These are phyloP conservation scores for Calonectria crousiana DNA, from an alignment of 2,329 filamentous ascomycete species.

Conservation along the genomic window DNA sequence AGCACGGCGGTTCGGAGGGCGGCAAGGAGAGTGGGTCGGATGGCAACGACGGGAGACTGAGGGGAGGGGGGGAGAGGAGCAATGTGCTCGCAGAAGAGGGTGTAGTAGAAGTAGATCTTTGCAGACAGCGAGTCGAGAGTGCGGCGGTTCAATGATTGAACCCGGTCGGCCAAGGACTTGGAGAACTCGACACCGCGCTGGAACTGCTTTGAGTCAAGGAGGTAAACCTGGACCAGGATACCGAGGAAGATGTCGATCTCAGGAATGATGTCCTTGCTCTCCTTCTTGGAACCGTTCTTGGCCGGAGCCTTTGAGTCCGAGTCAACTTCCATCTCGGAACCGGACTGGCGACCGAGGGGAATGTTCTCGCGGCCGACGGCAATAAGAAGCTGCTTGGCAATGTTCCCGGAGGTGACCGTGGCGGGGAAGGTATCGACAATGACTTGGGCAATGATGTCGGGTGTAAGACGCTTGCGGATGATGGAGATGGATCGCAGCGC, in stretches of 20 bases:
- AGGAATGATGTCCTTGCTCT: slow-evolving; percentile 81
- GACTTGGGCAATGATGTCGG: slow-evolving; percentile 83
- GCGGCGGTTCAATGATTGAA: slow-evolving; percentile 90
- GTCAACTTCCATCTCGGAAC: slow-evolving; percentile 81
- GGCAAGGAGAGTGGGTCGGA: slow-evolving; percentile 86
- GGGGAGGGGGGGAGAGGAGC: slow-evolving; percentile 89
- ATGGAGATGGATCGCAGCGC: slow-evolving; percentile 96
- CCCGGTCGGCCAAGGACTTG: slow-evolving; percentile 82
- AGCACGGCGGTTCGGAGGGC: slow-evolving; percentile 95
- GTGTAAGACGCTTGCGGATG: slow-evolving; percentile 89
- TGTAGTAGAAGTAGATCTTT: slow-evolving; percentile 98
- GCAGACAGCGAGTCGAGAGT: slow-evolving; percentile 94
- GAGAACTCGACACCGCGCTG: slow-evolving; percentile 89
- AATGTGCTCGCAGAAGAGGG: slow-evolving; percentile 93
- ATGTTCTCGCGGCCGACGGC: slow-evolving; percentile 77
- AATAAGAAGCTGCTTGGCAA: slow-evolving; percentile 77
- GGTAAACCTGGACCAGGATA: slow-evolving; percentile 86
- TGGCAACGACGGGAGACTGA: slow-evolving; percentile 86
- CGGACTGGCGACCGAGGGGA: slow-evolving; percentile 68
- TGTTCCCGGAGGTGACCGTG: slow-evolving; percentile 69
- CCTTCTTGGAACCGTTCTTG: slow-evolving; percentile 73
- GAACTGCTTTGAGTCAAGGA: slow-evolving; percentile 87
- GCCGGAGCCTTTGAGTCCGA: slow-evolving; percentile 61
- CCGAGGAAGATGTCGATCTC: slow-evolving; percentile 92
- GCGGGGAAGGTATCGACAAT: slow-evolving; percentile 84